Conservation (phyloP, 1,284 basidiomycete species). For the Takashimella koratensis region DNA sequence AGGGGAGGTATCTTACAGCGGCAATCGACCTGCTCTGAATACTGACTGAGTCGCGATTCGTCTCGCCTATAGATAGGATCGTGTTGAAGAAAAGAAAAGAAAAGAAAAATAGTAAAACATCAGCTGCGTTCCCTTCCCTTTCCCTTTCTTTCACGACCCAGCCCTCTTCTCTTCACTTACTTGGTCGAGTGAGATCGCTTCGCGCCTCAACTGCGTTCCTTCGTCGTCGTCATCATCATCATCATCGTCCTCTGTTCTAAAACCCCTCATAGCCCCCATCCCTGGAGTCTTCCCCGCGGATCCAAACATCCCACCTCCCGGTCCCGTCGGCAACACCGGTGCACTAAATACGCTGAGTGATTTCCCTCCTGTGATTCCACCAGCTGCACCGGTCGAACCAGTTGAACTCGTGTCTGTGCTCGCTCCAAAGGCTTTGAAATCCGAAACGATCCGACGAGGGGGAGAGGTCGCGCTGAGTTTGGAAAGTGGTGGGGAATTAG, state of each 20-base stretch:
- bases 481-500: conserved; percentile 40
- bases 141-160: too few species aligned
- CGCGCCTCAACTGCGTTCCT: conserved; percentile 64
- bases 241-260: conserved; percentile 54
- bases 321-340: conserved; percentile 41
- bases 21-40: conserved; percentile 47
- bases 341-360: conserved; percentile 49
- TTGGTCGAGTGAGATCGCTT: conserved; percentile 82
- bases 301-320: conserved; percentile 50
- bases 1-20: too few species aligned
- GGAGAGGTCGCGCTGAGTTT: conserved; percentile 53
- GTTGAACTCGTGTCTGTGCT: neutral
- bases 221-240: conserved; percentile 53
- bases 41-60: conserved; percentile 53
- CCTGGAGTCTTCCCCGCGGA: conserved; percentile 32
- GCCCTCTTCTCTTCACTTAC: too few species aligned
- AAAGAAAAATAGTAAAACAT: neutral
- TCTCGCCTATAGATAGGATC: conserved; percentile 44
- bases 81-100: conserved; percentile 1
- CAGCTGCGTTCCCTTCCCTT: too few species aligned
- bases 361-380: neutral
- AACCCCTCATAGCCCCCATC: conserved; percentile 29
- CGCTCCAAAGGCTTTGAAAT: conserved; percentile 87
- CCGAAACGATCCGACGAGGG: conserved; percentile 76
- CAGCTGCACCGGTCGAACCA: conserved; percentile 6